Conservation (phyloP, 345 rosid genomes). For the Erysimum cheiranthoides region DNA sequence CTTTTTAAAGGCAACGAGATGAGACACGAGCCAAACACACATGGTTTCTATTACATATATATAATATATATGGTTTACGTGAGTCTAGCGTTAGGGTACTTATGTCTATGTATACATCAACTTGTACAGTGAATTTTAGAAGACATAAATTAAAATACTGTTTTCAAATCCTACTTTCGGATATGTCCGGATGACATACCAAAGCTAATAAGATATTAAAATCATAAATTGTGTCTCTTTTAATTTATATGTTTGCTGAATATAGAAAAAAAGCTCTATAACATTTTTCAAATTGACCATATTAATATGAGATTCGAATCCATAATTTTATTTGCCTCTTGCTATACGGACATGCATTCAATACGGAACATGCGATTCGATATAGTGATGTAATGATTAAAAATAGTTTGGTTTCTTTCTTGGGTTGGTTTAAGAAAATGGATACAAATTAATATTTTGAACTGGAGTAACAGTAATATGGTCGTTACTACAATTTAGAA, state of each 20-base stretch:
- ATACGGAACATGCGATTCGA: not conserved
- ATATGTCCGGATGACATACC: not conserved
- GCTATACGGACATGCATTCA: not conserved
- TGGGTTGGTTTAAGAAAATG: not conserved
- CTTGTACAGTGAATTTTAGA: constrained; percentile 37
- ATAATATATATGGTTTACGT: constrained; percentile 17
- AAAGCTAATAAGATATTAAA: too few species aligned
- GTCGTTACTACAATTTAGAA: not conserved
- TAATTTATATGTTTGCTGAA: not conserved
- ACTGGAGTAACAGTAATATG: not conserved
- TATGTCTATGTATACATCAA: constrained; percentile 28
- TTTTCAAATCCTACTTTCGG: constrained; percentile 16
- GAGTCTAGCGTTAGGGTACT: constrained; percentile 20
- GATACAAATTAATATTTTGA: not conserved
- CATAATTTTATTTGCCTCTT: not conserved
- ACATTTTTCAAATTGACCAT: not conserved
- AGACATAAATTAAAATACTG: constrained; percentile 18
- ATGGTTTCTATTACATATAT: constrained; percentile 11
- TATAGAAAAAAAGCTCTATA: not conserved
- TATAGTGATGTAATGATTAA: not conserved
- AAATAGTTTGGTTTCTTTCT: not conserved
- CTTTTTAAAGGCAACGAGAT: constrained; percentile 40
- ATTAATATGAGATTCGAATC: not conserved
- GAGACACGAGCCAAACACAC: constrained; percentile 42
- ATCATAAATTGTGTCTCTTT: not conserved